A percentile compares a stretch with the other conserved stretches of the same genome.
Evolutionary conservation across 306 rosid genomes (phyloP).

Genomic region (Vigna hirtella): DNA sequence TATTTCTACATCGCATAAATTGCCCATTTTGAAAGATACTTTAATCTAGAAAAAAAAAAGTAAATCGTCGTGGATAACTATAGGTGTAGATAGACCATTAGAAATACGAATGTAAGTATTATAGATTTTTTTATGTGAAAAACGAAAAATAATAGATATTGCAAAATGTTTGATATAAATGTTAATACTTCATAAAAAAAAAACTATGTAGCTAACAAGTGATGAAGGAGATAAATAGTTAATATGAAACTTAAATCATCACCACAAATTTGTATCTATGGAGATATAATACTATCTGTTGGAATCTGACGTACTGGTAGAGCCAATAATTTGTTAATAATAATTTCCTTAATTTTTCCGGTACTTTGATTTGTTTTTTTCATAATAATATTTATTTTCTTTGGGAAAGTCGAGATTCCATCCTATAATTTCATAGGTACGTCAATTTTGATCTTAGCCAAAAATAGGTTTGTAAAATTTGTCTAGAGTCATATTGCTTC

Average conservation of each 20-base stretch:
- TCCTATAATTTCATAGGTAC: conserved; percentile 10
- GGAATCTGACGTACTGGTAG: not conserved
- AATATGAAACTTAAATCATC: not conserved
- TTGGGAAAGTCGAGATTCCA: not conserved
- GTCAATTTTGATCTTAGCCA: conserved; percentile 11
- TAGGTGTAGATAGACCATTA: not conserved
- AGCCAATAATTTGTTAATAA: not conserved
- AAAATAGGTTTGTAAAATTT: conserved; percentile 4
- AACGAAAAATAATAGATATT: not conserved
- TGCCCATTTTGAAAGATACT: not conserved
- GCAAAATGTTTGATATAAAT: not conserved
- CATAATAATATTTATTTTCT: not conserved
- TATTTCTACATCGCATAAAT: not conserved
- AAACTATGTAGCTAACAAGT: not conserved
- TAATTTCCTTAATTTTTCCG: not conserved
- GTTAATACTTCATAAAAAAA: not conserved
- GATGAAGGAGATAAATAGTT: not conserved
- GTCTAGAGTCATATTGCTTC: not conserved
- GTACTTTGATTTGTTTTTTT: not conserved
- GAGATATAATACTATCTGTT: not conserved
- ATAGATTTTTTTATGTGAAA: not conserved
- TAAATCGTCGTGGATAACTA: not conserved
- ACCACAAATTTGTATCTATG: not conserved
- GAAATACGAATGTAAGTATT: not conserved
- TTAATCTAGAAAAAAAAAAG: not conserved